phyloP scores from a whole-genome alignment of 345 rosid genomes.

The Arabidopsis arenosa region DNA sequence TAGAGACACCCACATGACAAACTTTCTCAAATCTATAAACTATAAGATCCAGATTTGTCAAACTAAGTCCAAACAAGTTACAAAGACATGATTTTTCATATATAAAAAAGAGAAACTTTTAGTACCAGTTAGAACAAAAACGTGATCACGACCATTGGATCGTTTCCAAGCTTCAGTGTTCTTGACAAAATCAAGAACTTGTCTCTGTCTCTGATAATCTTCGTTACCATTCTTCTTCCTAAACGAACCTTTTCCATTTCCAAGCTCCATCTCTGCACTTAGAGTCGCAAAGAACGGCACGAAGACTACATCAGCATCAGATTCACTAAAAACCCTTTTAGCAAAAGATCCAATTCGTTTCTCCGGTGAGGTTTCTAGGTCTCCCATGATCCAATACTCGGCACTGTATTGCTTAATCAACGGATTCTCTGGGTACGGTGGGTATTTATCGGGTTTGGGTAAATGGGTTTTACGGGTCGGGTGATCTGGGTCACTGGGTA shows the following conservation, averaged over 20 bases:
- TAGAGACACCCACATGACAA: conserved; percentile 18
- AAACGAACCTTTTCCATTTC: conserved; percentile 67
- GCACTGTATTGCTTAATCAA: conserved; percentile 96
- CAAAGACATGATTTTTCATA: not conserved
- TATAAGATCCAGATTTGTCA: conserved; percentile 10
- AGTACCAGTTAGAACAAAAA: conserved; percentile 88
- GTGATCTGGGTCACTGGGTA: conserved; percentile 79
- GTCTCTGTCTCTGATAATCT: conserved; percentile 78
- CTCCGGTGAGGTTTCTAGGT: conserved; percentile 69
- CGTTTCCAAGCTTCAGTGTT: conserved; percentile 77
- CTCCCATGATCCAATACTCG: conserved; percentile 93
- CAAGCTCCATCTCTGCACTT: conserved; percentile 93
- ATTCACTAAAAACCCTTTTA: conserved; percentile 56
- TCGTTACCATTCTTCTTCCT: conserved; percentile 73
- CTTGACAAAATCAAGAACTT: conserved; percentile 64
- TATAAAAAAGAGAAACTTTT: not conserved
- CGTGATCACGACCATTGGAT: conserved; percentile 88
- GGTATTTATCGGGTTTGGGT: conserved; percentile 49
- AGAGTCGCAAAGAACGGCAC: conserved; percentile 90
- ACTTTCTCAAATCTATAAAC: not conserved
- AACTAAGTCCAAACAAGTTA: not conserved
- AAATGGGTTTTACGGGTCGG: conserved; percentile 36
- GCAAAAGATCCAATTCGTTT: conserved; percentile 61
- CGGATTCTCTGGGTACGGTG: conserved; percentile 79
- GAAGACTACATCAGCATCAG: conserved; percentile 79